Conservation (phyloP, 805 yeast species). For the Danielozyma ontarioensis region DNA sequence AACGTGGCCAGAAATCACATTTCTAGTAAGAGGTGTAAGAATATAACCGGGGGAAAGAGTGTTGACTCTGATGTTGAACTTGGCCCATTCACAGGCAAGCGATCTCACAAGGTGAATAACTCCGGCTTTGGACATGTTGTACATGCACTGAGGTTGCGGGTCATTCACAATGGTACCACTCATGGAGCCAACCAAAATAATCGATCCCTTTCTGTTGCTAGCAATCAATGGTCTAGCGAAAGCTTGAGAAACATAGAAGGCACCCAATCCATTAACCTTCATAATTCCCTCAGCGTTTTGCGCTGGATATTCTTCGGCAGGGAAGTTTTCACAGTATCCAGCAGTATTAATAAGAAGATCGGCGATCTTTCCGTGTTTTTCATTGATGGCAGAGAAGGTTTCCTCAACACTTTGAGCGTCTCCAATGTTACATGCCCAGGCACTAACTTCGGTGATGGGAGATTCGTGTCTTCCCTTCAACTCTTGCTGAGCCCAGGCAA, state of each 20-base stretch:
- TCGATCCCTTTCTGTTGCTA: slow-evolving; percentile 52
- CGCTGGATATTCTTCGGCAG: slow-evolving; percentile 75
- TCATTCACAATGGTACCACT: slow-evolving; percentile 72
- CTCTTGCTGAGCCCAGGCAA: slow-evolving; percentile 42
- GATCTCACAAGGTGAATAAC: slow-evolving; percentile 75
- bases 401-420: slow-evolving; percentile 55
- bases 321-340: slow-evolving; percentile 79
- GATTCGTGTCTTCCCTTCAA: slow-evolving; percentile 28
- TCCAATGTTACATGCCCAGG: slow-evolving; percentile 74
- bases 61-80: slow-evolving; percentile 69
- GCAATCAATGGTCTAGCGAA: slow-evolving; percentile 64
- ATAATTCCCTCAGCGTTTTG: slow-evolving; percentile 61
- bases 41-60: slow-evolving; percentile 79
- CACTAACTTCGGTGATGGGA: slow-evolving; percentile 42
- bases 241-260: slow-evolving; percentile 68
- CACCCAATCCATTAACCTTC: slow-evolving; percentile 70
- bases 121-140: slow-evolving; percentile 85
- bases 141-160: slow-evolving; percentile 76
- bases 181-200: slow-evolving; percentile 73
- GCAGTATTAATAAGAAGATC: slow-evolving; percentile 71
- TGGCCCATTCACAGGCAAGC: slow-evolving; percentile 79
- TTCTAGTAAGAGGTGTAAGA: slow-evolving; percentile 70
- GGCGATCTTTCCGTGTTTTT: slow-evolving; percentile 56
- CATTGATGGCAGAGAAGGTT: slow-evolving; percentile 48
- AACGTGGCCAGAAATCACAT: slow-evolving; percentile 56